Conservation (phyloP, 768 basidiomycete genomes). For the Tephrocybe sp. region DNA sequence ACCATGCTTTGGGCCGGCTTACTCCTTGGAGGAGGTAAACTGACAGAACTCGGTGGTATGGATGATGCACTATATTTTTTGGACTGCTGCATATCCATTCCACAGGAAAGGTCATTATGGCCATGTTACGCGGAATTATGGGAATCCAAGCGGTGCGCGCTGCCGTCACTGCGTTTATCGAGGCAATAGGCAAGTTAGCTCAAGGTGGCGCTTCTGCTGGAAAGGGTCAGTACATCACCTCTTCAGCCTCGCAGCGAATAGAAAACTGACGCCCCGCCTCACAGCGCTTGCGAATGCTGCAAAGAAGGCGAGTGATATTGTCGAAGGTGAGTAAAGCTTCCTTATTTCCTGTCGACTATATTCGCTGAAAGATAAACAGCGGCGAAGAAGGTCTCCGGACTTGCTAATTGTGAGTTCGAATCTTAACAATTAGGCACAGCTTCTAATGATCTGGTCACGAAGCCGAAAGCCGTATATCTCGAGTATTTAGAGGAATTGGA, state of each 20-base stretch:
- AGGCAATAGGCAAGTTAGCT: neutral
- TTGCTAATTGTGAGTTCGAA: conserved; percentile 1
- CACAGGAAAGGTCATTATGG: conserved; percentile 2
- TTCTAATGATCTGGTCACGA: neutral
- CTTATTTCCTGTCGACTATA: neutral
- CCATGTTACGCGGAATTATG: neutral
- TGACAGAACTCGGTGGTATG: neutral
- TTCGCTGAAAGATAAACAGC: neutral
- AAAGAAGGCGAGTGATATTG: neutral
- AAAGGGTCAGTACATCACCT: neutral
- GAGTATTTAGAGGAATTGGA: neutral
- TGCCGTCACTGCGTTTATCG: neutral
- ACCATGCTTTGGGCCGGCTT: conserved; percentile 1
- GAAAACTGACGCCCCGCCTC: neutral
- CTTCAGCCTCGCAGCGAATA: neutral
- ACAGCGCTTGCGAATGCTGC: neutral
- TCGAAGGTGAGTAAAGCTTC: neutral
- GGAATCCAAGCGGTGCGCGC: neutral
- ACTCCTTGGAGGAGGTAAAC: conserved; percentile 1
- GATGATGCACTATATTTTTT: neutral
- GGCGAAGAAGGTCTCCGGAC: neutral
- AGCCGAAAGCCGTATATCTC: neutral
- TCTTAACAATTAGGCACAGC: neutral
- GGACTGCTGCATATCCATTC: neutral
- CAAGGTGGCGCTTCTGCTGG: conserved; percentile 3